A percentile compares a stretch with the other conserved stretches of the same genome.
These are phyloP conservation scores for Hymenotorrendiella dingleyae DNA, from an alignment of 2,329 filamentous ascomycete genomes.

Conservation along the genomic window DNA sequence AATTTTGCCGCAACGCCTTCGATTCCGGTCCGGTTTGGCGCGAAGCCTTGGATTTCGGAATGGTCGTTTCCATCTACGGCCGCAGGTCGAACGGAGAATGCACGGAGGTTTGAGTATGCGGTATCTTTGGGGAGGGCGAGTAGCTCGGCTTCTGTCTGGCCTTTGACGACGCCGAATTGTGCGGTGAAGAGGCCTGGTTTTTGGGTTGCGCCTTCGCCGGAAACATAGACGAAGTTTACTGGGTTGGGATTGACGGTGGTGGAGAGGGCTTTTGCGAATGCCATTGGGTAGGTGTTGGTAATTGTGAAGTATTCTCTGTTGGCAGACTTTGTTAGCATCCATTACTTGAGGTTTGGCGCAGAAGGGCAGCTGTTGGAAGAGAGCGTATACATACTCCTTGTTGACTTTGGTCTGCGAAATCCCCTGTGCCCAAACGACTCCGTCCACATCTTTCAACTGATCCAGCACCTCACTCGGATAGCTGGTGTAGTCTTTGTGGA, in stretches of 20 bases:
- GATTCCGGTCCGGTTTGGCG: conserved; percentile 26
- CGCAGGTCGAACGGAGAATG: conserved; percentile 52
- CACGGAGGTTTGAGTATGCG: conserved; percentile 41
- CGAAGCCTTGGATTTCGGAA: conserved; percentile 34
- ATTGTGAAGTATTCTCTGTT: conserved; percentile 58
- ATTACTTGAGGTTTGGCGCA: no score
- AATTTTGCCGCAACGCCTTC: conserved; percentile 15
- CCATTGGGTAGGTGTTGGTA: conserved; percentile 60
- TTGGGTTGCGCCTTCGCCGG: conserved; percentile 48
- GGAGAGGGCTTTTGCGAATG: conserved; percentile 55
- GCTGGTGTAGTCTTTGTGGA: conserved; percentile 59
- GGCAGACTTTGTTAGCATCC: background rate
- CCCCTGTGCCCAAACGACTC: conserved; percentile 70
- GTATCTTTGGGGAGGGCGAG: conserved; percentile 41
- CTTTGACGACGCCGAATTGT: conserved; percentile 60
- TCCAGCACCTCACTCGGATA: conserved; percentile 54
- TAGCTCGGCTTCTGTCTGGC: conserved; percentile 55
- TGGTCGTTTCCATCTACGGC: conserved; percentile 48
- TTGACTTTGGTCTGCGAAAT: conserved; percentile 54
- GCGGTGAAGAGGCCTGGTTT: conserved; percentile 49
- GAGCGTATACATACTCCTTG: conserved; percentile 44
- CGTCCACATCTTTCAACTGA: conserved; percentile 57
- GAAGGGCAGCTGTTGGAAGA: background rate
- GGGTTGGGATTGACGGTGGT: conserved; percentile 39
- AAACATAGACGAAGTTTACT: conserved; percentile 68